These are phyloP conservation scores for Pseudomonodictys pantanalensis DNA, from an alignment of 495 filamentous ascomycete genomes.

Conservation along the genomic window DNA sequence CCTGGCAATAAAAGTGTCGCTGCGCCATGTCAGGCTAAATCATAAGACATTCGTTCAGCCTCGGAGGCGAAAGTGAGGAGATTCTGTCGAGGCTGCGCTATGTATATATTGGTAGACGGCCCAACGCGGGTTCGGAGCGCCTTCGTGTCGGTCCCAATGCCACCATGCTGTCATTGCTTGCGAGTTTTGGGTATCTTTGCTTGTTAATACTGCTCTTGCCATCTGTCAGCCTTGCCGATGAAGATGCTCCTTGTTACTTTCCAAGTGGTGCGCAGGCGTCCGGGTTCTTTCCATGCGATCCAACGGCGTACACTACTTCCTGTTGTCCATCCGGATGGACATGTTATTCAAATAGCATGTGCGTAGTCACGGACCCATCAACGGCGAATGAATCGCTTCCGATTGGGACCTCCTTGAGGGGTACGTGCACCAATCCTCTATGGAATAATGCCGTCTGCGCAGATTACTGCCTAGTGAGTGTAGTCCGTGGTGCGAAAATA, in stretches of 20 bases:
- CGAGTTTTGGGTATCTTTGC: too few species aligned
- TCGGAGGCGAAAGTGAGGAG: neutral
- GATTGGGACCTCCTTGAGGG: conserved; percentile 6
- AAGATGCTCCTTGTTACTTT: conserved; percentile 3
- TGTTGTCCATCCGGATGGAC: conserved; percentile 18
- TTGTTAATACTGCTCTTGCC: too few species aligned
- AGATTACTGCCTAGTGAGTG: conserved; percentile 14
- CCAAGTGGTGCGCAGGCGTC: conserved; percentile 1
- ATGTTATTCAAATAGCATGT: conserved; percentile 14
- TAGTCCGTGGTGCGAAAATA: neutral
- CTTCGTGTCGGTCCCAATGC: too few species aligned
- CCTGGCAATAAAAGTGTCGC: neutral
- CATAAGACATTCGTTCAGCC: neutral
- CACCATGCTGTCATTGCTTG: too few species aligned
- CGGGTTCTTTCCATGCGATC: conserved; percentile 14
- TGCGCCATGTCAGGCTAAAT: conserved; percentile 2
- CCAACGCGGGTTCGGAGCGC: too few species aligned
- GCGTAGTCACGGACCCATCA: conserved; percentile 10
- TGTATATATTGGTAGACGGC: too few species aligned
- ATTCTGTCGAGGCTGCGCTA: too few species aligned
- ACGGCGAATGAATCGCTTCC: neutral
- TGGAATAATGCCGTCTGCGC: conserved; percentile 19
- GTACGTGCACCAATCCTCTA: conserved; percentile 10
- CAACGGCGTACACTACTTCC: conserved; percentile 3
- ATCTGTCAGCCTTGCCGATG: neutral